These are phyloP conservation scores for Aspergillus funiculosus DNA, from an alignment of 495 filamentous ascomycete species.

Conservation along the genomic window DNA sequence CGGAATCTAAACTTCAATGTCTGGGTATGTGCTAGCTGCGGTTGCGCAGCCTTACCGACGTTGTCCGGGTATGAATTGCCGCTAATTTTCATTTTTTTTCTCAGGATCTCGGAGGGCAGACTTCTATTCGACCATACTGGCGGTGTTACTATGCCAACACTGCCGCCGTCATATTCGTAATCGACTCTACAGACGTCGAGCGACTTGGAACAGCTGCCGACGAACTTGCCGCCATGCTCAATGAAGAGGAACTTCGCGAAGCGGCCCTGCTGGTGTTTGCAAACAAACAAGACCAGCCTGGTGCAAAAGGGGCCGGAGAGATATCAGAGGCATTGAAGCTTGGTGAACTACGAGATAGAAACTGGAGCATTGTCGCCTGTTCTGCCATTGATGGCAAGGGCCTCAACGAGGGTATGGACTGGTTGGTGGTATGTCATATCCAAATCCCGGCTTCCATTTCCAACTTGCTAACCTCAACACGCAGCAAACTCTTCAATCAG, in stretches of 20 bases:
- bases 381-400: constrained; percentile 93
- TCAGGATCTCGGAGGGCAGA: constrained; percentile 92
- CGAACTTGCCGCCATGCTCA: constrained; percentile 89
- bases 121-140: constrained; percentile 96
- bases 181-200: constrained; percentile 95
- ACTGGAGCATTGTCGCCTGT: constrained; percentile 98
- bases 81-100: constrained; percentile 12
- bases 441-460: not conserved
- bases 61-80: not conserved
- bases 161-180: constrained; percentile 97
- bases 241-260: constrained; percentile 92
- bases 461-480: constrained; percentile 14
- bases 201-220: constrained; percentile 86
- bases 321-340: constrained; percentile 89
- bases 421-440: constrained; percentile 75
- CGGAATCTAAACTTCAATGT: constrained; percentile 98
- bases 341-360: constrained; percentile 86
- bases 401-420: constrained; percentile 96
- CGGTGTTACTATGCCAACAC: constrained; percentile 99
- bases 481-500: constrained; percentile 46
- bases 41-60: not conserved
- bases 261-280: constrained; percentile 92
- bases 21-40: constrained; percentile 58
- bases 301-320: constrained; percentile 92
- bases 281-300: constrained; percentile 98